phyloP scores from a whole-genome alignment of 78 protist species.

The Capsaspora owczarzaki region DNA sequence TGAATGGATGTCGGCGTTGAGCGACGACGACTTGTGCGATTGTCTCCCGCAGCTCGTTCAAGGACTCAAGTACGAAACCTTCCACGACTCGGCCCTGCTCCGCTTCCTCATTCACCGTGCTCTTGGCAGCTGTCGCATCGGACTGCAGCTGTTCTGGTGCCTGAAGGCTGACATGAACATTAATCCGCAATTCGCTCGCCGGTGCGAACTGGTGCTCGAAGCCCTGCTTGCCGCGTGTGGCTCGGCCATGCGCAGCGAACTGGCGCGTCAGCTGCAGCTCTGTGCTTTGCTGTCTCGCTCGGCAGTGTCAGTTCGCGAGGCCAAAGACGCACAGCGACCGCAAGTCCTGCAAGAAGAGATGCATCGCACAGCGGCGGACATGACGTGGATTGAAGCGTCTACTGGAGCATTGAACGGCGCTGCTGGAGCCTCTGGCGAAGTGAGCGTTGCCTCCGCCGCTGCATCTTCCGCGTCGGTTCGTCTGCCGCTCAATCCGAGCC shows the following conservation, averaged over 20 bases:
- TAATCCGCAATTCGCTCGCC: neutral
- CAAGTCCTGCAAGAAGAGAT: neutral
- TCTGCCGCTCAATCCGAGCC: slow-evolving; percentile 20
- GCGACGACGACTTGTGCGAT: slow-evolving; percentile 47
- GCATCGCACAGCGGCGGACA: neutral
- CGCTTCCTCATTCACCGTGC: slow-evolving; percentile 57
- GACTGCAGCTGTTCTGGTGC: slow-evolving; percentile 58
- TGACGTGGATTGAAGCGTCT: neutral
- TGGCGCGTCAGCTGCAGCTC: slow-evolving; percentile 24
- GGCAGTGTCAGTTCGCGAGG: neutral
- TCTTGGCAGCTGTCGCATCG: slow-evolving; percentile 8
- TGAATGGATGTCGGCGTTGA: slow-evolving; percentile 40
- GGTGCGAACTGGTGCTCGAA: neutral
- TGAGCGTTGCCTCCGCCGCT: neutral
- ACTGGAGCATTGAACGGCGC: neutral
- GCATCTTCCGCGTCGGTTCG: neutral
- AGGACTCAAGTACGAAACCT: slow-evolving; percentile 53
- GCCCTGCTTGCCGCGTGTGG: neutral
- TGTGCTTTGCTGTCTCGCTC: neutral
- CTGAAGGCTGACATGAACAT: slow-evolving; percentile 40
- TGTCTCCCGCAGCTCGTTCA: slow-evolving; percentile 75
- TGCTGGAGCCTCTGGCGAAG: neutral
- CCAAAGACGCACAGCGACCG: neutral
- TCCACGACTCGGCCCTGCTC: slow-evolving; percentile 51
- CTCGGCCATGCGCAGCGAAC: slow-evolving; percentile 15